phyloP scores from a whole-genome alignment of 805 yeast genomes.

The Ogataea zsoltii region DNA sequence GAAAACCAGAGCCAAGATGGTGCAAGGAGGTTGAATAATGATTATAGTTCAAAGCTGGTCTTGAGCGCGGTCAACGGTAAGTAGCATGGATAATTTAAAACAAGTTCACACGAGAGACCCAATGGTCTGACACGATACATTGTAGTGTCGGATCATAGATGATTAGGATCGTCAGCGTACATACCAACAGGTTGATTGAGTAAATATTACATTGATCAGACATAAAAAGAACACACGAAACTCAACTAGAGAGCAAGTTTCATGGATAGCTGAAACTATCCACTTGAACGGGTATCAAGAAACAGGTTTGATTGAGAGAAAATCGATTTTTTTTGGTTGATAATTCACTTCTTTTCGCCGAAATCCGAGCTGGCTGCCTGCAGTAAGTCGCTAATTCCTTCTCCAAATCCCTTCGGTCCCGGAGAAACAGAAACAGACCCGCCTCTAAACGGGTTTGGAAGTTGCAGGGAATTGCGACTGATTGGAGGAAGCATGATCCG shows the following conservation, averaged over 20 bases:
- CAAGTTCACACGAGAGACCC: too few relatives aligned
- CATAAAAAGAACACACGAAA: neutral
- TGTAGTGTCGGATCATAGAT: too few relatives aligned
- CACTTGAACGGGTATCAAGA: too few relatives aligned
- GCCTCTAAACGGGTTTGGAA: slow-evolving; percentile 19
- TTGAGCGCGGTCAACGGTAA: slow-evolving; percentile 14
- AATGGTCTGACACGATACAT: too few relatives aligned
- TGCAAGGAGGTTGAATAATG: slow-evolving; percentile 2
- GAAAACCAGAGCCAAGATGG: neutral
- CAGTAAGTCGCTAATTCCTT: slow-evolving; percentile 23
- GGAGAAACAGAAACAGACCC: slow-evolving; percentile 2
- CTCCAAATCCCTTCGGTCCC: neutral
- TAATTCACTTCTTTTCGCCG: slow-evolving; percentile 13
- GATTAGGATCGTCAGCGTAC: too few relatives aligned
- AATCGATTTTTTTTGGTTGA: too few relatives aligned
- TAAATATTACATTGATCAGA: neutral
- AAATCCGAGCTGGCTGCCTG: slow-evolving; percentile 24
- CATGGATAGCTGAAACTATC: too few relatives aligned
- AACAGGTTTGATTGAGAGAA: too few relatives aligned
- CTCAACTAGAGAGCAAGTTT: too few relatives aligned
- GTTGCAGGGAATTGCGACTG: slow-evolving; percentile 18
- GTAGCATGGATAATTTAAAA: too few relatives aligned
- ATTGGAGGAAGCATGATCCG: slow-evolving; percentile 25
- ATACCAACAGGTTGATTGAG: neutral
- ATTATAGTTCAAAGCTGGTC: slow-evolving; percentile 18